Base-by-base conservation (phyloP, 768 basidiomycete genomes). In the Lanmaoa pseudosensibilis region DNA sequence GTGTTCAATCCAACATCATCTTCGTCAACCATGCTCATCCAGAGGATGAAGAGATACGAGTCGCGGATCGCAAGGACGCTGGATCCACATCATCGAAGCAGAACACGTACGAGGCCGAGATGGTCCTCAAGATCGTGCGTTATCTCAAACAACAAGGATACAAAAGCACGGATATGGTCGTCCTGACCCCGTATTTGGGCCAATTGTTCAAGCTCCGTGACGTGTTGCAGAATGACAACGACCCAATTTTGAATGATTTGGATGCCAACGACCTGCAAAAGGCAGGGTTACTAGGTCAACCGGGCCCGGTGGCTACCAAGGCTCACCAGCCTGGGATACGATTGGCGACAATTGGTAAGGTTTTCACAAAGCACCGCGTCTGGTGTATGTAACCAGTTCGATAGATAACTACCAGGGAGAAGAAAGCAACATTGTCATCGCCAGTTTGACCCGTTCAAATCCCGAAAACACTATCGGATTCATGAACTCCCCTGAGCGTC, bases 401-500 rank as follows among this genome's bases (percentile, higher is more conserved):
- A 15, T 52, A 88, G 88, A 90, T 58, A 90, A 90, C 61, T 90
- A 88, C 58, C 87, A 90, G 62, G 87, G 87, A 11, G 88, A 90
- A 62, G 87, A 89, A 66, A 83, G 84, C 39, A 78, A 88, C 32
- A 83, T 90, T 38, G 84, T 90, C 41, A 76, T 90, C 19, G 75
- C 77, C 21, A 83, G 80, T 15, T 66, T 90, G 23, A 86, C 84
- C 0, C 70, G 88, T 38, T 87, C 86, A 63, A 88, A 90, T 57
- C 16, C 72, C 0, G 59, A 70, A 0, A 67, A 78, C 50, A 80
- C 79, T 59, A 90, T 90, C 25, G 88, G 88, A 0, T 89, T 89
- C 70, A 88, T 90, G 87, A 73, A 65, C 41, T 78, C 87, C 2
- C 83, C 85, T 0, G 86, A 90, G 68, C 81, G 88, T 32, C 69